Conservation (phyloP, 164 flowering plant genomes). For the Annona cherimola region DNA sequence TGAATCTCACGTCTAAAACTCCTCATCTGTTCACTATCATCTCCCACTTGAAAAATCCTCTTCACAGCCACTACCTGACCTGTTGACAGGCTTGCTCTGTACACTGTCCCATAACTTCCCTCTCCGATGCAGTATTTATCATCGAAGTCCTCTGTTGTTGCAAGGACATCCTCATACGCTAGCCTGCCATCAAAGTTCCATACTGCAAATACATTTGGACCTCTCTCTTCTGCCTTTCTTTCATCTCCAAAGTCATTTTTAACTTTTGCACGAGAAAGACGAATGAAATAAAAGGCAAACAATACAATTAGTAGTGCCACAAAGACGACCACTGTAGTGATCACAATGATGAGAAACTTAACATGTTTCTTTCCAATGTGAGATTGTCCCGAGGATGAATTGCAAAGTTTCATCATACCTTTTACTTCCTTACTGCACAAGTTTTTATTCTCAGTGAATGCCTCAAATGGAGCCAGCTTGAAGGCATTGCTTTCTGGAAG, state of each 20-base stretch:
- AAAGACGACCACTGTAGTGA: not conserved
- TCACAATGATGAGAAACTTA: not conserved
- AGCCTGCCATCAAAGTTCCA: slow-evolving; percentile 53
- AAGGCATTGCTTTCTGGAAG: slow-evolving; percentile 9
- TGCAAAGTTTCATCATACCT: not conserved
- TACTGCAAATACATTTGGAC: slow-evolving; percentile 16
- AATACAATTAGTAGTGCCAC: not conserved
- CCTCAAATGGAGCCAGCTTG: slow-evolving; percentile 3
- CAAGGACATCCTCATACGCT: slow-evolving; percentile 37
- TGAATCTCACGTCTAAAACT: not conserved
- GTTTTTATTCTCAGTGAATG: slow-evolving; percentile 18
- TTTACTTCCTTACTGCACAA: slow-evolving; percentile 29
- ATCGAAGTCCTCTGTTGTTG: slow-evolving; percentile 46
- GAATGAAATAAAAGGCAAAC: not conserved
- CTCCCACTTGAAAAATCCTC: slow-evolving; percentile 24
- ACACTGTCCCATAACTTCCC: slow-evolving; percentile 48
- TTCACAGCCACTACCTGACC: slow-evolving; percentile 57
- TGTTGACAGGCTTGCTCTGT: slow-evolving; percentile 13
- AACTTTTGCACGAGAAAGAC: not conserved
- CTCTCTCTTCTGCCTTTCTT: not conserved
- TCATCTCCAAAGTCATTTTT: slow-evolving; percentile 27
- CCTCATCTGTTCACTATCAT: slow-evolving; percentile 52
- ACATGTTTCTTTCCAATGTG: not conserved
- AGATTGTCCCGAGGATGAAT: not conserved
- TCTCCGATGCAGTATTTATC: slow-evolving; percentile 48